Percentiles rank a stretch among this genome's conserved stretches.
phyloP scores from a whole-genome alignment of 352 stramenopile species.

The Phytophthora ramorum region DNA sequence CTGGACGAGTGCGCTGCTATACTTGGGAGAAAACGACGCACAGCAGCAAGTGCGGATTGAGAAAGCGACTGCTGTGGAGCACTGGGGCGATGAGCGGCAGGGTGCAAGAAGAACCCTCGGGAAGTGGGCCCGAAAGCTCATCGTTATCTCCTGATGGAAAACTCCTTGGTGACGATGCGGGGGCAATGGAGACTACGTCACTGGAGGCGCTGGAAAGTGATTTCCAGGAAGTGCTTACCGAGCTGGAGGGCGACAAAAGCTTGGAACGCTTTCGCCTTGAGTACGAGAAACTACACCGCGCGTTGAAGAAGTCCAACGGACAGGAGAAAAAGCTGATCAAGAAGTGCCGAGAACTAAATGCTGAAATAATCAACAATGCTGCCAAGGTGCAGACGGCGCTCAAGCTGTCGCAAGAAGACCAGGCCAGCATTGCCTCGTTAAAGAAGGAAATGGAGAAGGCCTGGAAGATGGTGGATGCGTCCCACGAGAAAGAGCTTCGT shows the following conservation, averaged over 20 bases:
- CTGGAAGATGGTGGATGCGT: slow-evolving; percentile 96
- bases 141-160: slow-evolving; percentile 44
- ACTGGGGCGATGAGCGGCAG: slow-evolving; percentile 36
- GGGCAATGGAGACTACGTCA: slow-evolving; percentile 55
- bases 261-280: slow-evolving; percentile 95
- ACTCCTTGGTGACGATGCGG: slow-evolving; percentile 54
- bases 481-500: slow-evolving; percentile 93
- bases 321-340: slow-evolving; percentile 97
- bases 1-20: slow-evolving; percentile 15
- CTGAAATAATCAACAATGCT: slow-evolving; percentile 96
- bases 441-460: slow-evolving; percentile 97
- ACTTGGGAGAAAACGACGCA: slow-evolving; percentile 36
- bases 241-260: slow-evolving; percentile 93
- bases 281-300: slow-evolving; percentile 96
- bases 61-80: slow-evolving; percentile 1
- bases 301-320: slow-evolving; percentile 93
- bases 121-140: slow-evolving; percentile 16
- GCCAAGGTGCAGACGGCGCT: slow-evolving; percentile 96
- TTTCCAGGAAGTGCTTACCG: slow-evolving; percentile 93
- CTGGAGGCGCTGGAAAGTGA: slow-evolving; percentile 93
- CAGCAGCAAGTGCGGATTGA: slow-evolving; percentile 14
- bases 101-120: slow-evolving; percentile 8
- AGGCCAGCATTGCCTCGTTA: slow-evolving; percentile 92
- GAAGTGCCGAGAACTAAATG: slow-evolving; percentile 95
- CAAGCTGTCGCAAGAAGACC: slow-evolving; percentile 95